Percentiles rank a stretch among this genome's conserved stretches.
phyloP scores from a whole-genome alignment of 2,329 filamentous ascomycete species.

The Exophiala xenobiotica region DNA sequence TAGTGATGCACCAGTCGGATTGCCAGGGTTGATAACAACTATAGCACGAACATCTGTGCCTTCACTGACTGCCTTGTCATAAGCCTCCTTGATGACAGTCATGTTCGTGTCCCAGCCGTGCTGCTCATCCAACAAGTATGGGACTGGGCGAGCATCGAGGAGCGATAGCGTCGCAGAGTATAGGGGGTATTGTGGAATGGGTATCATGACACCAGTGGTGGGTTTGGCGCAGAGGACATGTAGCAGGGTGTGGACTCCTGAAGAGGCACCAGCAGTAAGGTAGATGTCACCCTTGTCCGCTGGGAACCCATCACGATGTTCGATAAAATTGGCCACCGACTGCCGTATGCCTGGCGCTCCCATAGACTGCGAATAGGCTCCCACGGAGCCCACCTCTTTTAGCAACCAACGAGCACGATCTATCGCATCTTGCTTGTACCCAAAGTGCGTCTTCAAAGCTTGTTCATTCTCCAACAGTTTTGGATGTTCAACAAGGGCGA shows the following conservation, averaged over 20 bases:
- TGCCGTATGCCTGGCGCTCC: conserved; percentile 83
- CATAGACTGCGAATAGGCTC: conserved; percentile 93
- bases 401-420: conserved; percentile 78
- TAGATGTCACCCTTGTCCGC: conserved; percentile 80
- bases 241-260: conserved; percentile 90
- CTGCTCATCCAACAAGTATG: conserved; percentile 88
- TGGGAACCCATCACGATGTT: conserved; percentile 85
- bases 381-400: conserved; percentile 82
- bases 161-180: conserved; percentile 91
- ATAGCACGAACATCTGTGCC: conserved; percentile 88
- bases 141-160: conserved; percentile 81
- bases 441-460: conserved; percentile 70
- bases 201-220: conserved; percentile 81
- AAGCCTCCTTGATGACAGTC: conserved; percentile 69
- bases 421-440: conserved; percentile 87
- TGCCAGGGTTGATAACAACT: conserved; percentile 97
- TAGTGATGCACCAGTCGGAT: conserved; percentile 89
- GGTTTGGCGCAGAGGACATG: conserved; percentile 79
- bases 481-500: conserved; percentile 90
- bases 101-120: conserved; percentile 86
- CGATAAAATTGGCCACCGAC: conserved; percentile 89
- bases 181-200: conserved; percentile 95
- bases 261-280: conserved; percentile 86
- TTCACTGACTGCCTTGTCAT: conserved; percentile 70
- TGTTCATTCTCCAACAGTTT: conserved; percentile 77